phyloP scores from a whole-genome alignment of 75 land plant genomes.

The Isoetes taiwanensis region DNA sequence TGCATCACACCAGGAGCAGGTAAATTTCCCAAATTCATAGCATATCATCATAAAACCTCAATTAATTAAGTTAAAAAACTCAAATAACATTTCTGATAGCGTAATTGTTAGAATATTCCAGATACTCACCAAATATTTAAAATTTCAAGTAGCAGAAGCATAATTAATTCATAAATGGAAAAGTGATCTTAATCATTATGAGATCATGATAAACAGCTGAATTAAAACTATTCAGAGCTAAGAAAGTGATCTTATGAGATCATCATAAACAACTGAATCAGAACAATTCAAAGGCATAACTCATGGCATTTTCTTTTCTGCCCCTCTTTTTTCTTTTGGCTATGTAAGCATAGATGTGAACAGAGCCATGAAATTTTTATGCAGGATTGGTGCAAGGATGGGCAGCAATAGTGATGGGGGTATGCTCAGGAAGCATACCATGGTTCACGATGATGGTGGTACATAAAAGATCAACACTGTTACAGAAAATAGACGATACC shows the following conservation, averaged over 20 bases:
- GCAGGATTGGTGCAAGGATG: slow-evolving; percentile 29
- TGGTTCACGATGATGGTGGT: slow-evolving; percentile 36
- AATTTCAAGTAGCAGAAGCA: no score
- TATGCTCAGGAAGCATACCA: slow-evolving; percentile 26
- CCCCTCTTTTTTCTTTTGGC: no score
- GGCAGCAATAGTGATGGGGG: slow-evolving; percentile 28
- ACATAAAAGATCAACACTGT: slow-evolving; percentile 8
- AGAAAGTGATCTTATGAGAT: no score
- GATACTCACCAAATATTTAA: no score
- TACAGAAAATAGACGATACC: slow-evolving; percentile 27
- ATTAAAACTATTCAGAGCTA: no score
- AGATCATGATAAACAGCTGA: neutral
- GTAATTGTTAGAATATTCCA: no score
- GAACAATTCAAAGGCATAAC: neutral
- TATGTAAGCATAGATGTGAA: neutral
- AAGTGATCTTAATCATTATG: no score
- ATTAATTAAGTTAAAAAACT: no score
- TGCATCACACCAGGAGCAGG: slow-evolving; percentile 35
- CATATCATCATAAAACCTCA: no score
- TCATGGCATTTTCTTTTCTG: neutral
- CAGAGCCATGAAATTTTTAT: neutral
- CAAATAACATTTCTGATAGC: no score
- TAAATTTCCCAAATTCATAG: neutral
- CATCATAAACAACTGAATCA: neutral
- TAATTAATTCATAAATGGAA: no score